phyloP scores from a whole-genome alignment of 116 monocot species.

The Trichopus zeylanicus region DNA sequence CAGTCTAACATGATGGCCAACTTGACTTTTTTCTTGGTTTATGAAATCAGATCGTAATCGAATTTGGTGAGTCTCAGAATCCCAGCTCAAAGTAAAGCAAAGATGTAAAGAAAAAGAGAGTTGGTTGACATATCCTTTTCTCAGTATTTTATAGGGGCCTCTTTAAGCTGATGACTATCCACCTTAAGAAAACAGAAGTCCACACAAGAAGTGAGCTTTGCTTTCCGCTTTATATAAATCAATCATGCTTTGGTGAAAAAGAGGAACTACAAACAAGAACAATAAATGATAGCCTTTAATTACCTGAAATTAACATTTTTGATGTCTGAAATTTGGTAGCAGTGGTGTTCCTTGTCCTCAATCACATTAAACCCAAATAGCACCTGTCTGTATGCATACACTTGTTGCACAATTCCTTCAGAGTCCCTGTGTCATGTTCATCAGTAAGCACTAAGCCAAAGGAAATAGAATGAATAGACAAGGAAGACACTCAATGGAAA shows the following conservation, averaged over 20 bases:
- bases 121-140: constrained; percentile 1
- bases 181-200: background rate
- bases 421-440: too few relatives aligned
- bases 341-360: too few relatives aligned
- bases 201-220: background rate
- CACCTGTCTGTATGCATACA: too few relatives aligned
- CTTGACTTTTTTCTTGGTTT: background rate
- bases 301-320: background rate
- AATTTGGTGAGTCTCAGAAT: background rate
- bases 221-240: background rate
- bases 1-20: too few relatives aligned
- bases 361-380: too few relatives aligned
- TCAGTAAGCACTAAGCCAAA: too few relatives aligned
- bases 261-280: background rate
- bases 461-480: too few relatives aligned
- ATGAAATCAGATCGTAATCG: background rate
- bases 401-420: too few relatives aligned
- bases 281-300: background rate
- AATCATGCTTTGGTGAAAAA: background rate
- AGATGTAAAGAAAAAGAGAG: constrained; percentile 1
- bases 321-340: too few relatives aligned
- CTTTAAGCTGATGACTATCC: background rate
- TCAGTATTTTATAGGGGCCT: background rate
- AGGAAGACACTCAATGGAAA: too few relatives aligned
- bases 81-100: background rate